Evolutionary conservation across 495 filamentous ascomycete genomes (phyloP).

Genomic region (Penicillium samsonianum): DNA sequence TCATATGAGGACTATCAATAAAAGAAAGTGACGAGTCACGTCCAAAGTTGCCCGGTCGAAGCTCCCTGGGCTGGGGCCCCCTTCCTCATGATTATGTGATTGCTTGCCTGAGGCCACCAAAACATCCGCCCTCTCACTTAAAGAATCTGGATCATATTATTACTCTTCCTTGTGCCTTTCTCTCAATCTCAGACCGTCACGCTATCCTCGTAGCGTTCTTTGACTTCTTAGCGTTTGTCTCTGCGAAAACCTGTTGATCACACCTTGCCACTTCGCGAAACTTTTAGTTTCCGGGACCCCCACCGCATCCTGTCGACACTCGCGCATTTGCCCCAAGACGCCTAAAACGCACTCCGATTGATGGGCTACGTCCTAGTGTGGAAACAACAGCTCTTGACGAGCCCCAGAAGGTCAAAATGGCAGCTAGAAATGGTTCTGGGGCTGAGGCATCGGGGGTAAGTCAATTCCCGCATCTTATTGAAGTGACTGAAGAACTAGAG

Average conservation of each 20-base stretch:
- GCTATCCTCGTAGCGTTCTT: neutral
- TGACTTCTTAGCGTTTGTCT: neutral
- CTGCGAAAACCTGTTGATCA: neutral
- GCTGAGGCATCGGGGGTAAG: slow-evolving; percentile 40
- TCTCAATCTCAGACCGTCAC: neutral
- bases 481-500: neutral
- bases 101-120: slow-evolving; percentile 22
- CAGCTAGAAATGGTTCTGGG: slow-evolving; percentile 14
- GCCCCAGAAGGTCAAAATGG: slow-evolving; percentile 19
- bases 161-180: neutral
- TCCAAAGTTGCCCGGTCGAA: neutral
- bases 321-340: slow-evolving; percentile 22
- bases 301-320: slow-evolving; percentile 21
- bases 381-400: slow-evolving; percentile 6
- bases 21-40: neutral
- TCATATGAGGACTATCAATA: neutral
- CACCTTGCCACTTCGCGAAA: slow-evolving; percentile 15
- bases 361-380: slow-evolving; percentile 9
- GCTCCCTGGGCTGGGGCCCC: too few relatives aligned
- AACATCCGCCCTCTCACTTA: slow-evolving; percentile 10
- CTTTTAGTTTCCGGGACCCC: slow-evolving; percentile 21
- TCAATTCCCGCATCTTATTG: neutral
- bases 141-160: neutral
- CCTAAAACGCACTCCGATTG: slow-evolving; percentile 10
- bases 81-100: slow-evolving; percentile 21